Conservation (phyloP, 2,329 filamentous ascomycete genomes). For the Colletotrichum eremochloae region DNA sequence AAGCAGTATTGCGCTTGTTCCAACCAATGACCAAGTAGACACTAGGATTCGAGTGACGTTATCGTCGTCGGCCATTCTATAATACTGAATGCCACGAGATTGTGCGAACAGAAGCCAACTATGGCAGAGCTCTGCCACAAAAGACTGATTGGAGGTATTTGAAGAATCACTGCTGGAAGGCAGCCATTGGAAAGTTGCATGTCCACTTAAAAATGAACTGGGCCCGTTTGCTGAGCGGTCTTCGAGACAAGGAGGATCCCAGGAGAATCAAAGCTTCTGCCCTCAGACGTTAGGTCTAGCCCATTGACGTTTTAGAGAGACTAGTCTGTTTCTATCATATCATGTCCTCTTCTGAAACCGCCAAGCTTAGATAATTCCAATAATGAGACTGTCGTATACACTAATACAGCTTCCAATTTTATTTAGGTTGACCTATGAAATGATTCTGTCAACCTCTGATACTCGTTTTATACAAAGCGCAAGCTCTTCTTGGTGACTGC, state of each 20-base stretch:
- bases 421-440: too few species aligned
- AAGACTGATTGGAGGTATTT: not conserved
- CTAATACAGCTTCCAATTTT: too few species aligned
- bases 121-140: not conserved
- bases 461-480: too few species aligned
- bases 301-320: not conserved
- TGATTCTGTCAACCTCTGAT: too few species aligned
- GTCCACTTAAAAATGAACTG: not conserved
- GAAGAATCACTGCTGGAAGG: not conserved
- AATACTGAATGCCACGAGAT: slow-evolving; percentile 1
- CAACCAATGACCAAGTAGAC: slow-evolving; percentile 49
- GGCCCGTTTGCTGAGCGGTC: too few species aligned
- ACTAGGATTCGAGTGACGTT: slow-evolving; percentile 49
- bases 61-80: slow-evolving; percentile 43
- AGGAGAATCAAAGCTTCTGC: slow-evolving; percentile 14
- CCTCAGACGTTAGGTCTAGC: not conserved
- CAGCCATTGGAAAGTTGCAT: not conserved
- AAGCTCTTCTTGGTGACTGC: too few species aligned
- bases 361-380: too few species aligned
- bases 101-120: slow-evolving; percentile 1
- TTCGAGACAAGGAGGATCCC: not conserved
- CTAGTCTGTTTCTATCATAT: not conserved
- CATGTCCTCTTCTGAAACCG: slow-evolving; percentile 32
- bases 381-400: too few species aligned
- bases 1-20: slow-evolving; percentile 46